Percentiles rank a stretch among this genome's conserved stretches.
These are phyloP conservation scores for Ophiostoma ulmi DNA, from an alignment of 2,329 filamentous ascomycete species.

Conservation along the genomic window DNA sequence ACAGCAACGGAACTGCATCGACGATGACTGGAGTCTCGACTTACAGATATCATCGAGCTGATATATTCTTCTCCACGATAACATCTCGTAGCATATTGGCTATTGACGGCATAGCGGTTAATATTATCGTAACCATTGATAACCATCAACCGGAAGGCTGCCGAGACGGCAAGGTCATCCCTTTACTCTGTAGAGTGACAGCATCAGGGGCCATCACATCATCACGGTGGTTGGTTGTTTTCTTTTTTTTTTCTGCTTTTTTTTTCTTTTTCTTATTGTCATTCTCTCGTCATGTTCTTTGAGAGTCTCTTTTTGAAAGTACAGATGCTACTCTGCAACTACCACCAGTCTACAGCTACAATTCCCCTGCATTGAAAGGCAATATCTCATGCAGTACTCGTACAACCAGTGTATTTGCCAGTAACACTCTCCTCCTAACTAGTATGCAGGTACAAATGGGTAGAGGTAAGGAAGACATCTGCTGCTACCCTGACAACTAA, in stretches of 20 bases:
- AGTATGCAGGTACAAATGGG: background rate
- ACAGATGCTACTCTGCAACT: background rate
- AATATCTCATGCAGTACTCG: background rate
- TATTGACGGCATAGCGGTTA: background rate
- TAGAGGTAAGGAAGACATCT: background rate
- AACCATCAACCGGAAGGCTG: background rate
- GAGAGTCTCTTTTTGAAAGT: too few species aligned
- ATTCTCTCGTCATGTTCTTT: too few species aligned
- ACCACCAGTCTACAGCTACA: background rate
- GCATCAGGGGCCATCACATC: background rate
- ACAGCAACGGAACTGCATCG: too few species aligned
- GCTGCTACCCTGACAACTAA: too few species aligned
- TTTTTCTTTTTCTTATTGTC: too few species aligned
- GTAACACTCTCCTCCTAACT: background rate
- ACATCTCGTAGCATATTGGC: too few species aligned
- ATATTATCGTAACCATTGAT: background rate
- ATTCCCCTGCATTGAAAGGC: background rate
- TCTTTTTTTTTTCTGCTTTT: too few species aligned
- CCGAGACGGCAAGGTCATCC: background rate
- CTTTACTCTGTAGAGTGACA: background rate
- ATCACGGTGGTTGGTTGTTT: too few species aligned
- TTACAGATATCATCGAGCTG: too few species aligned
- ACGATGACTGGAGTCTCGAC: too few species aligned
- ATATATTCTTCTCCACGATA: too few species aligned
- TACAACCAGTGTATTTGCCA: background rate